Evolutionary conservation across 345 rosid species (phyloP).

Genomic region (Rhodamnia argentea): DNA sequence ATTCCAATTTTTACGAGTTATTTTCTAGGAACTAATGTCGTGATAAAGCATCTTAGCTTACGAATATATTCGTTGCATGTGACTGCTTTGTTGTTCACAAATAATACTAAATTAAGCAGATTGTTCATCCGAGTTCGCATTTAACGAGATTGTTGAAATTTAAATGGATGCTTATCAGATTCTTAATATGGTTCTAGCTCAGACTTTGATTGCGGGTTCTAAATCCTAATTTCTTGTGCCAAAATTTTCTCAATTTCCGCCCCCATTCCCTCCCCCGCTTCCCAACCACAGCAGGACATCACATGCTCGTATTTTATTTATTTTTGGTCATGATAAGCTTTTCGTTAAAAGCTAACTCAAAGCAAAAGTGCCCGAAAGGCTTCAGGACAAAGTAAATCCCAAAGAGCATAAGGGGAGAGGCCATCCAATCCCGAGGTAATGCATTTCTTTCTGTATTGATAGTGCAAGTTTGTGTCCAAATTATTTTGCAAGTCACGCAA

Average conservation of each 20-base stretch:
- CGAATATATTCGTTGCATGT: too few relatives aligned
- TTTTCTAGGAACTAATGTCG: background rate
- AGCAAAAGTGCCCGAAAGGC: too few relatives aligned
- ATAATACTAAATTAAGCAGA: background rate
- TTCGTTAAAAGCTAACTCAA: too few relatives aligned
- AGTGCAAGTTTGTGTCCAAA: background rate
- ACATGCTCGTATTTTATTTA: background rate
- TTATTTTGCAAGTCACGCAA: background rate
- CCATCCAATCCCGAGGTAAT: too few relatives aligned
- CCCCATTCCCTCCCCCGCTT: background rate
- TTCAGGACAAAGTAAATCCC: too few relatives aligned
- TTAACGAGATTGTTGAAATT: background rate
- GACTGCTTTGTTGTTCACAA: too few relatives aligned
- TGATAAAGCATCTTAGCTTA: too few relatives aligned
- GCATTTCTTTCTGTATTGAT: background rate
- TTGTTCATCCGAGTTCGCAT: background rate
- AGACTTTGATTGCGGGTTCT: accelerated
- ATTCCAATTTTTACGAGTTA: background rate
- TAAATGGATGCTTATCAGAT: background rate
- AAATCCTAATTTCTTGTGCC: background rate
- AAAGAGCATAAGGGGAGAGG: too few relatives aligned
- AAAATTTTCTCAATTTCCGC: too few relatives aligned
- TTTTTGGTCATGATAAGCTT: too few relatives aligned
- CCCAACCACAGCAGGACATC: background rate
- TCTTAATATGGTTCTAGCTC: background rate